These are phyloP conservation scores for Talaromyces thailandensis DNA, from an alignment of 495 filamentous ascomycete species.

Conservation along the genomic window DNA sequence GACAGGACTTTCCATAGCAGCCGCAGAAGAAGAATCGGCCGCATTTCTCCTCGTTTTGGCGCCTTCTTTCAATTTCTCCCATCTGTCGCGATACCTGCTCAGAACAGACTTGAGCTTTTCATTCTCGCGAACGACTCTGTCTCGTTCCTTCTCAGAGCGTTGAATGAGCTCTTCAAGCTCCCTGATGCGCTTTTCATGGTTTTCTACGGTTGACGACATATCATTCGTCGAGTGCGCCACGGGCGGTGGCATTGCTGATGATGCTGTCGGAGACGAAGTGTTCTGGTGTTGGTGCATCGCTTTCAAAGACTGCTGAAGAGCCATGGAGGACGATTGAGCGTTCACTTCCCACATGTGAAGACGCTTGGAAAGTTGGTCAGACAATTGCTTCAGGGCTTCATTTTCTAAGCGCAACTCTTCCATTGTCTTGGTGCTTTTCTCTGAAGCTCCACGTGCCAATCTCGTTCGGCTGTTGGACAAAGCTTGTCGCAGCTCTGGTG, in stretches of 20 bases:
- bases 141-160: slow-evolving; percentile 45
- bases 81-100: slow-evolving; percentile 62
- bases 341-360: slow-evolving; percentile 80
- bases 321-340: slow-evolving; percentile 70
- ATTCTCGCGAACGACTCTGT: slow-evolving; percentile 53
- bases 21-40: slow-evolving; percentile 6
- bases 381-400: slow-evolving; percentile 57
- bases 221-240: slow-evolving; percentile 6
- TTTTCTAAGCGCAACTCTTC: slow-evolving; percentile 85
- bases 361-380: slow-evolving; percentile 69
- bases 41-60: slow-evolving; percentile 56
- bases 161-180: slow-evolving; percentile 36
- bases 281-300: slow-evolving; percentile 50
- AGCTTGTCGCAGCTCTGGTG: slow-evolving; percentile 36
- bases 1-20: not conserved
- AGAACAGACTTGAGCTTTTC: slow-evolving; percentile 59
- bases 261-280: slow-evolving; percentile 22
- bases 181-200: slow-evolving; percentile 33
- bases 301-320: slow-evolving; percentile 70
- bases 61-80: slow-evolving; percentile 78
- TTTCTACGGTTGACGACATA: slow-evolving; percentile 16
- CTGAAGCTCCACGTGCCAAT: slow-evolving; percentile 11
- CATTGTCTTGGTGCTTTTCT: slow-evolving; percentile 45
- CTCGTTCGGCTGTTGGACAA: slow-evolving; percentile 16
- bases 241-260: slow-evolving; percentile 20